Evolutionary conservation across 2,329 filamentous ascomycete genomes (phyloP).

Genomic region (Geosmithia flava): DNA sequence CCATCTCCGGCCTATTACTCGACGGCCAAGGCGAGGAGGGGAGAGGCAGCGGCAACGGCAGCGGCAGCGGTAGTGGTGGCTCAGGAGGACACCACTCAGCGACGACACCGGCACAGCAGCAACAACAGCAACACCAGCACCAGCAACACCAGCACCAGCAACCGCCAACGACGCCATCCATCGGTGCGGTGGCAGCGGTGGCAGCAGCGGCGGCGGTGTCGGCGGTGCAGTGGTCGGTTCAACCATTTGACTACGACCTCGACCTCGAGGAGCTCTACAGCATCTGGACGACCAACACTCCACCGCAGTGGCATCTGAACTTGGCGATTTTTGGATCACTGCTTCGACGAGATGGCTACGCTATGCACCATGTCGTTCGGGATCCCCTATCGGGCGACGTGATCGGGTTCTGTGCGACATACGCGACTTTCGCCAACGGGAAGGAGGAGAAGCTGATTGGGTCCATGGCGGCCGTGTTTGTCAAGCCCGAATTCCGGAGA

Average conservation of each 20-base stretch:
- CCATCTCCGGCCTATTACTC: constrained; percentile 39
- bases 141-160: too few relatives aligned
- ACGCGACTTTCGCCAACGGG: constrained; percentile 42
- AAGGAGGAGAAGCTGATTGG: constrained; percentile 39
- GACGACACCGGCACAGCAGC: too few relatives aligned
- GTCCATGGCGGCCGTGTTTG: constrained; percentile 41
- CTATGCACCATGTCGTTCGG: constrained; percentile 43
- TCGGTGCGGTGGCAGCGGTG: too few relatives aligned
- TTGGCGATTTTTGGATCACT: constrained; percentile 28
- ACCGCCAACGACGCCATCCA: constrained; percentile 12
- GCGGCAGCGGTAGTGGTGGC: too few relatives aligned
- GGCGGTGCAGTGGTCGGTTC: constrained; percentile 27
- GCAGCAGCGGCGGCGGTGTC: too few relatives aligned
- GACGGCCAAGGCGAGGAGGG: constrained; percentile 6
- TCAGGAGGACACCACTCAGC: too few relatives aligned
- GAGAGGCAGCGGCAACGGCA: too few relatives aligned
- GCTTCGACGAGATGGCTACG: constrained; percentile 40
- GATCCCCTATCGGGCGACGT: constrained; percentile 26
- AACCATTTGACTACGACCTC: constrained; percentile 23
- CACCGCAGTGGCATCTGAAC: constrained; percentile 31
- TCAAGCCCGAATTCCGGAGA: constrained; percentile 31
- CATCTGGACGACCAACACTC: constrained; percentile 34
- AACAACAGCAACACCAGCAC: too few relatives aligned
- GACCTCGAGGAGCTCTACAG: constrained; percentile 27
- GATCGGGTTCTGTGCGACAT: constrained; percentile 48